A percentile compares a stretch with the other conserved stretches of the same genome.
These are phyloP conservation scores for Saccharomyces kudriavzevii DNA, from an alignment of 805 yeast genomes.

Conservation along the genomic window DNA sequence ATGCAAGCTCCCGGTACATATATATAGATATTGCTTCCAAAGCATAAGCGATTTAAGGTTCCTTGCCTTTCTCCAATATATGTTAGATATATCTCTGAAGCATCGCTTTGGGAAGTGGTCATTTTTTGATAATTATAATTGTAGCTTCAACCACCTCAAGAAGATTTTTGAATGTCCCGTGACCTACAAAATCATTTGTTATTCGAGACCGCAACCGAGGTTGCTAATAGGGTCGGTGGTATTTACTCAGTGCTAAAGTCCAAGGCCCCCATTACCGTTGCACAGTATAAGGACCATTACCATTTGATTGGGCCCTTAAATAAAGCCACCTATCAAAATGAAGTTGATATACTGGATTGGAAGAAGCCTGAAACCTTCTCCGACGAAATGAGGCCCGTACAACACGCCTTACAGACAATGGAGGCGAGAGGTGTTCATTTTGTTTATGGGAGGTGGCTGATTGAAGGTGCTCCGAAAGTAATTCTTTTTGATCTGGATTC, in stretches of 20 bases:
- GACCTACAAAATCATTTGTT: slow-evolving; percentile 81
- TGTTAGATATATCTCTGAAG: neutral
- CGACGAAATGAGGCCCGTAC: slow-evolving; percentile 23
- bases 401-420: slow-evolving; percentile 65
- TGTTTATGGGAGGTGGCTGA: slow-evolving; percentile 91
- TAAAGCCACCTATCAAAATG: slow-evolving; percentile 63
- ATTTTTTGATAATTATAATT: neutral
- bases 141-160: neutral
- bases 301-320: slow-evolving; percentile 82
- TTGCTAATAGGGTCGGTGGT: slow-evolving; percentile 96
- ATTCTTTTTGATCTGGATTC: slow-evolving; percentile 78
- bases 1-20: neutral
- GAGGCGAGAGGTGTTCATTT: slow-evolving; percentile 68
- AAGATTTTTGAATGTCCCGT: slow-evolving; percentile 46
- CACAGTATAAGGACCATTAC: slow-evolving; percentile 84
- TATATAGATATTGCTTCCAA: neutral
- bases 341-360: slow-evolving; percentile 68
- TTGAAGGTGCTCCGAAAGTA: slow-evolving; percentile 95
- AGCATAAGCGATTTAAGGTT: neutral
- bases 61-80: neutral
- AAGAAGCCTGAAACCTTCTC: slow-evolving; percentile 36
- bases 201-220: slow-evolving; percentile 94
- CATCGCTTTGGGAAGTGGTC: neutral
- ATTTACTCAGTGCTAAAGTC: slow-evolving; percentile 94
- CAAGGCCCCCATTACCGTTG: slow-evolving; percentile 92